Evolutionary conservation across 1,284 basidiomycete species (phyloP), one percentile per base, ranked within the genome.

Genomic region (Microbotryum violaceum): DNA sequence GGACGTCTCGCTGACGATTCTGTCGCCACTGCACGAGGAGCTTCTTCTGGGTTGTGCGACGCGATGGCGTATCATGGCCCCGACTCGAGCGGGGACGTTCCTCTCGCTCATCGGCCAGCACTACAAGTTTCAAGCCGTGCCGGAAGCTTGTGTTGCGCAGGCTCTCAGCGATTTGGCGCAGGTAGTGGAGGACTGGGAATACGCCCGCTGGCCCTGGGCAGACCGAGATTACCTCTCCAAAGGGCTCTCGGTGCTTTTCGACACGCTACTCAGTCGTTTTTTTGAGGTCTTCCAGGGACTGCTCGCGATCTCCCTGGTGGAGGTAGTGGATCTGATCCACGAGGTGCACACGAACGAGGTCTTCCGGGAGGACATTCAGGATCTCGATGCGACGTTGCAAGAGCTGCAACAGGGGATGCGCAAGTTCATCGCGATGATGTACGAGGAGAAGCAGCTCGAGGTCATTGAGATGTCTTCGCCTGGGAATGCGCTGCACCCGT

Each of bases 1-100:
- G 69, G 92, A 98, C 77, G 94, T 99, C 4, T 91, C 91, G 1
- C 78, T 98, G 37, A 89, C 89, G 12, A 97, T 99, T 60, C 77
- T 99, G n/a, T 91, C 90, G 0, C 73, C 82, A 1, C 73, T 81
- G 20, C 91, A 97, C 74, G 80, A 89, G 50, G 86, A 89, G 60
- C 78, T 98, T 44, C 83, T 97, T 63, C 85, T 86, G 58, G 88
- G 93, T 72, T 93, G 91, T 70, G 91, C 91, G 1, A 72, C 86
- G 60, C 82, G 90, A 49, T 97, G 96, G 96, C 81, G 94, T 58
- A 85, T 98, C 60, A 82, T 86, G 9, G 82, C 87, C 57, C 79
- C 87, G 4, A 91, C 89, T 72, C 83, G 89, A 25, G 83, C 83
- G 0, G 81, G 86, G 10, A 87, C 86, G 70, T 94, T 96, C 75